Percentiles rank a stretch among this genome's conserved stretches.
These are phyloP conservation scores for Hirsutella rhossiliensis DNA, from an alignment of 2,329 filamentous ascomycete genomes.

Conservation along the genomic window DNA sequence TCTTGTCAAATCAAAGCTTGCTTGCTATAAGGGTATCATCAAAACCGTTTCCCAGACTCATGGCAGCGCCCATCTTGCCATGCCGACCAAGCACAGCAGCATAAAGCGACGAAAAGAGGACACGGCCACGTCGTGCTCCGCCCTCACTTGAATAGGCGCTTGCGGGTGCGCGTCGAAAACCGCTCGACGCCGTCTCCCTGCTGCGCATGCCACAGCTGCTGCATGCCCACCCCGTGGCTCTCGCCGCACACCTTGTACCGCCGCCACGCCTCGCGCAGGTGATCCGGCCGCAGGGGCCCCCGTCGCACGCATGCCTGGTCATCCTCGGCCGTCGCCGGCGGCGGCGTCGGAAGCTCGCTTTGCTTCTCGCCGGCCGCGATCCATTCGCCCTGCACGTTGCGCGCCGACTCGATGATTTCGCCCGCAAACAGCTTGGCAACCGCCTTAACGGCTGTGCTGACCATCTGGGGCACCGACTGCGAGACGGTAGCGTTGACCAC, in stretches of 20 bases:
- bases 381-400: slow-evolving; percentile 63
- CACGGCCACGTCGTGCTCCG: too few species aligned
- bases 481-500: slow-evolving; percentile 73
- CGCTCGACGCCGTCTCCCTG: slow-evolving; percentile 47
- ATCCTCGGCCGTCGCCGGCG: slow-evolving; percentile 21
- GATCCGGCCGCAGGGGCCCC: slow-evolving; percentile 58
- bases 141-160: slow-evolving; percentile 38
- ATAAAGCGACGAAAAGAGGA: too few species aligned
- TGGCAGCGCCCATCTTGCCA: too few species aligned
- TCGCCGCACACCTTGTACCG: slow-evolving; percentile 53
- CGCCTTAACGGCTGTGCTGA: slow-evolving; percentile 63
- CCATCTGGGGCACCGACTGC: slow-evolving; percentile 62
- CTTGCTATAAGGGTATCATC: neutral
- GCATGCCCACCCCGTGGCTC: slow-evolving; percentile 48
- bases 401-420: slow-evolving; percentile 61
- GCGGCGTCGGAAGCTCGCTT: slow-evolving; percentile 34
- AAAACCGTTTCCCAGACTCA: neutral
- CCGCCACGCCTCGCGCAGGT: slow-evolving; percentile 60
- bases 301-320: slow-evolving; percentile 23
- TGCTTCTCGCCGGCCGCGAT: slow-evolving; percentile 46
- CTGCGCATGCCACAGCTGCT: slow-evolving; percentile 49
- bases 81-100: too few species aligned
- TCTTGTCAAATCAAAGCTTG: neutral
- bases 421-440: slow-evolving; percentile 69
- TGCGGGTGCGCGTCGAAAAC: slow-evolving; percentile 41